Base-by-base conservation (phyloP, 306 rosid species). In the Acmispon strigosus region DNA sequence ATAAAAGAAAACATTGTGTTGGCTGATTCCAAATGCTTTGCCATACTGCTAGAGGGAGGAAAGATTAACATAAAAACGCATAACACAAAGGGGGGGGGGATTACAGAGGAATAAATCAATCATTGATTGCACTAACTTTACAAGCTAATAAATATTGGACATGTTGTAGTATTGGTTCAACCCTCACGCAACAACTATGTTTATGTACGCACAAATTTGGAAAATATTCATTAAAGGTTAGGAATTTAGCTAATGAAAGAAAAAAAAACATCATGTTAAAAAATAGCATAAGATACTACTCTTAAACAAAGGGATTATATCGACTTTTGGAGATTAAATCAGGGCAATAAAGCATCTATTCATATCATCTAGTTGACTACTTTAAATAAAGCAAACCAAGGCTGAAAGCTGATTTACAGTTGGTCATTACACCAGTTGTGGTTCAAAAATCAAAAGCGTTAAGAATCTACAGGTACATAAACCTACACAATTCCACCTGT, bases 1-100 rank as follows among this genome's bases (percentile, higher is more conserved):
- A 91, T 84, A 74, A 94, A 94, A 19, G 99, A 94, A 76, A 94
- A 94, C 96, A 91, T 86, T 48, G 99, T 91, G 82, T 89, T 94
- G 78, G 97, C 97, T 62, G 96, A 91, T 83, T 94, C 96, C 57
- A 94, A 83, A 84, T 91, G 96, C 84, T 94, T 94, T 10, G 96
- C 86, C 54, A 85, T 80, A 72, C 97, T 91, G 50, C 79, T 78
- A 17, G 39, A 43, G 44, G 37, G 48, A 43, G 29, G 1, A 48
- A 18, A 34, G 55, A 34, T 3, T 24, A 44, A 60, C 47, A 59
- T 66, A 20, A 63, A 80, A 72, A 48, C 34, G 27, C 9, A 19
- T 22, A 42, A 45, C 32, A 15, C 8, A 34, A 53, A 16, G 20
- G 15, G 18, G 53, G 6, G 34, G 34, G 34, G 34, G 11, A 51